A percentile compares a stretch with the other conserved stretches of the same genome.
Evolutionary conservation across 2,329 filamentous ascomycete genomes (phyloP).

Genomic region (Pseudogymnoascus sp.): DNA sequence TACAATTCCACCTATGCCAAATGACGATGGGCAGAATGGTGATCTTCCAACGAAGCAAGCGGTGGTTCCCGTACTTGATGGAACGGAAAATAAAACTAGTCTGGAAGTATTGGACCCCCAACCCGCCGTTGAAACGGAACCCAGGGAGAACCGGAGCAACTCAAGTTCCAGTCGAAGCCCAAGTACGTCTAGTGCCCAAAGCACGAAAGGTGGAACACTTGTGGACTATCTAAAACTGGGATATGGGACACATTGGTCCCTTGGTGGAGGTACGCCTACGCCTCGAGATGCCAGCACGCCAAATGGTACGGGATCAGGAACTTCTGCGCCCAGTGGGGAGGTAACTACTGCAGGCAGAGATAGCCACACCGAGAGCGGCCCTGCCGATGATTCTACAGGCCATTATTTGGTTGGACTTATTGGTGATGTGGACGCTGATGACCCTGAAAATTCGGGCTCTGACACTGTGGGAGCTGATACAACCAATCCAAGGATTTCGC

Average conservation of each 20-base stretch:
- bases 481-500: conserved; percentile 49
- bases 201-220: conserved; percentile 35
- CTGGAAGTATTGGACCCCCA: neutral
- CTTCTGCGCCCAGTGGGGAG: neutral
- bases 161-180: conserved; percentile 8
- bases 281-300: conserved; percentile 7
- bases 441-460: conserved; percentile 14
- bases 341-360: neutral
- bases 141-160: conserved; percentile 12
- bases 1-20: neutral
- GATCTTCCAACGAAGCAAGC: neutral
- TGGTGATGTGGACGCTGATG: conserved; percentile 52
- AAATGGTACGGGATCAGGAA: neutral
- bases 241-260: conserved; percentile 61
- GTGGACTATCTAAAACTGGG: conserved; percentile 61
- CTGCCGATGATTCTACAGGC: conserved; percentile 31
- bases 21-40: neutral
- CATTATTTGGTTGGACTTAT: conserved; percentile 64
- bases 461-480: conserved; percentile 8
- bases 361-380: neutral
- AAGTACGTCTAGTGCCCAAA: conserved; percentile 14
- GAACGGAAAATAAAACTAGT: neutral
- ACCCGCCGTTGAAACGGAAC: neutral
- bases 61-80: neutral
- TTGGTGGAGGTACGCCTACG: conserved; percentile 32